Conservation (phyloP, 2,329 filamentous ascomycete genomes). For the Aspergillus glaucus region DNA sequence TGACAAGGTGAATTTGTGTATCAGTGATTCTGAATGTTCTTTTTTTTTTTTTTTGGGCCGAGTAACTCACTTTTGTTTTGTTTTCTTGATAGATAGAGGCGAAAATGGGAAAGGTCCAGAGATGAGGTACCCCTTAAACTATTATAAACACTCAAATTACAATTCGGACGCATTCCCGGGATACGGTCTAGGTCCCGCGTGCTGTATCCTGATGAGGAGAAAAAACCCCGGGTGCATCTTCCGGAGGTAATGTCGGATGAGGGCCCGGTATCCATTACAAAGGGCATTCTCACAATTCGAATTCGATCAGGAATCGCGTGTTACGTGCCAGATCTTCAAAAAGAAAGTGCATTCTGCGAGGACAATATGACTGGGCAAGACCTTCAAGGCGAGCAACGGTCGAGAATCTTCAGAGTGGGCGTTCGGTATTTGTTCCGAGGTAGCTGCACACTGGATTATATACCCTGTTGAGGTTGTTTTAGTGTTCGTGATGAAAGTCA, state of each 20-base stretch:
- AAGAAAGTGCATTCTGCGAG: not conserved
- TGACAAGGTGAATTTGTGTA: not conserved
- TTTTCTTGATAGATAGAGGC: not conserved
- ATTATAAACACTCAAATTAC: not conserved
- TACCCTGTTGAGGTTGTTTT: no score
- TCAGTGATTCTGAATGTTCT: not conserved
- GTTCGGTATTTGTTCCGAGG: not conserved
- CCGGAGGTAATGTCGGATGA: constrained; percentile 4
- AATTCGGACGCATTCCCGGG: not conserved
- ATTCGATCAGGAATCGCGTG: not conserved
- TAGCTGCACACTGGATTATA: no score
- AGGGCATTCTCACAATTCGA: not conserved
- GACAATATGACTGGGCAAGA: not conserved
- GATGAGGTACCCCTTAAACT: not conserved
- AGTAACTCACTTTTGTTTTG: constrained; percentile 1
- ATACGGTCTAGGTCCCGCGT: not conserved
- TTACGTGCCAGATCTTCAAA: not conserved
- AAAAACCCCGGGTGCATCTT: not conserved
- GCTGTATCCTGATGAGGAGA: constrained; percentile 6
- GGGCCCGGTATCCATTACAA: not conserved
- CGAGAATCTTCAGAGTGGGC: not conserved
- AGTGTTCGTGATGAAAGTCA: no score
- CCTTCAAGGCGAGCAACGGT: not conserved
- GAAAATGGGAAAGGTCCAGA: not conserved
- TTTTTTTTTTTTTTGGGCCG: not conserved